Evolutionary conservation across 495 filamentous ascomycete species (phyloP).

Genomic region (Hyaloscypha variabilis): DNA sequence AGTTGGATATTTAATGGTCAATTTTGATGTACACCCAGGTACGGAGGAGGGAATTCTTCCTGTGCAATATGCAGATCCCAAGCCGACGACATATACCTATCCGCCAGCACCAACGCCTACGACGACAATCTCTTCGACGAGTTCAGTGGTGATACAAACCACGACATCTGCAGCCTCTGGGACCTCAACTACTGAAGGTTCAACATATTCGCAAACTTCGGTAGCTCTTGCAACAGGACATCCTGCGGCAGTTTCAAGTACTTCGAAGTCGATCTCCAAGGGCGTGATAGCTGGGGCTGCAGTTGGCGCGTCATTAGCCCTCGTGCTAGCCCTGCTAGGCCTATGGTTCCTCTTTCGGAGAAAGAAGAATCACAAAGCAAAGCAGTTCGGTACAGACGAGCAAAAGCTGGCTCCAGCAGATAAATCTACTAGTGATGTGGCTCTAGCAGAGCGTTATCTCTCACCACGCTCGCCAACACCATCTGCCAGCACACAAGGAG

Average conservation of each 20-base stretch:
- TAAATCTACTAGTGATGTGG: constrained; percentile 2
- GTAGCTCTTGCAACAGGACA: too few relatives aligned
- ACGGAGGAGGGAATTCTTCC: constrained; percentile 6
- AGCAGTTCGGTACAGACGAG: background rate
- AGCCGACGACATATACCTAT: constrained; percentile 5
- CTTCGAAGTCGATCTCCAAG: background rate
- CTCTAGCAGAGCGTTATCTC: background rate
- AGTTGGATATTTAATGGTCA: constrained; percentile 8
- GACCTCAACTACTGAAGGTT: background rate
- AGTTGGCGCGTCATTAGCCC: constrained; percentile 2
- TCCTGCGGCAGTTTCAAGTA: too few relatives aligned
- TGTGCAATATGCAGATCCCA: constrained; percentile 4
- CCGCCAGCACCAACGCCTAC: constrained; percentile 7
- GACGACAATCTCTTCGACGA: background rate
- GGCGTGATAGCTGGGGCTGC: constrained; percentile 2
- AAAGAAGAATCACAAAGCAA: constrained; percentile 1
- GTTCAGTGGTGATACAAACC: background rate
- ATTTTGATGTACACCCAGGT: background rate
- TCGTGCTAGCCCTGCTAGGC: background rate
- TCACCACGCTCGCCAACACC: background rate
- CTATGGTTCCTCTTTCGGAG: constrained; percentile 3
- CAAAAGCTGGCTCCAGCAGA: too few relatives aligned
- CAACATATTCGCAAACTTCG: too few relatives aligned
- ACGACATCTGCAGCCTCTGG: background rate
- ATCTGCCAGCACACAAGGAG: background rate